Evolutionary conservation across 108 stramenopile species (phyloP).

Genomic region (Pelagomonas calceolata): DNA sequence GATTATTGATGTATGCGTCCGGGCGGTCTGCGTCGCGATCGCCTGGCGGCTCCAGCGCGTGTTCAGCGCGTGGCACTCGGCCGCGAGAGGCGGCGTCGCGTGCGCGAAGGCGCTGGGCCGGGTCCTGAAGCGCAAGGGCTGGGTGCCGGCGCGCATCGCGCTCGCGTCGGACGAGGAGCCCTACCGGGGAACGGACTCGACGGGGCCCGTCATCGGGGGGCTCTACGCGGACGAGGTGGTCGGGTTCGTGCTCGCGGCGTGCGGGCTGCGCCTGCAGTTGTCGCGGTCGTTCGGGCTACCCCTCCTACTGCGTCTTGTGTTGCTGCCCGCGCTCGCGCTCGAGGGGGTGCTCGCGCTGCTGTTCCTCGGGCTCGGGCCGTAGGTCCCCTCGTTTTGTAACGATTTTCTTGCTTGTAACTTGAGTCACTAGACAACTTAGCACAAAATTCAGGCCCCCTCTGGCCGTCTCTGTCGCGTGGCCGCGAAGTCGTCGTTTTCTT

Average conservation of each 20-base stretch:
- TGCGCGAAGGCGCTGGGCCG: not conserved
- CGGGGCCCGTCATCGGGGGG: not conserved
- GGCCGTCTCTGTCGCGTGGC: too few relatives aligned
- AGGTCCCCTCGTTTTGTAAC: too few relatives aligned
- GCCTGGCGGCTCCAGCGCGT: not conserved
- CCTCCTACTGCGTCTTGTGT: not conserved
- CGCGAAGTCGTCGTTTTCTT: too few relatives aligned
- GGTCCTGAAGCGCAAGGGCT: not conserved
- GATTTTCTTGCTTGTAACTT: too few relatives aligned
- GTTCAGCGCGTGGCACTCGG: not conserved
- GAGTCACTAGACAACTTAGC: too few relatives aligned
- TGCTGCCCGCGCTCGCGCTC: not conserved
- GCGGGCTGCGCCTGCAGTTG: not conserved
- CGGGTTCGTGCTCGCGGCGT: not conserved
- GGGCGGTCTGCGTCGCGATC: not conserved
- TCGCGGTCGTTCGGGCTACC: not conserved
- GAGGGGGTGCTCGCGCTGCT: not conserved
- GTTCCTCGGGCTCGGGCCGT: too few relatives aligned
- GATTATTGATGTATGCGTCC: not conserved
- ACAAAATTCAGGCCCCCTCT: too few relatives aligned
- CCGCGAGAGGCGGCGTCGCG: not conserved
- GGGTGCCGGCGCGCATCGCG: not conserved
- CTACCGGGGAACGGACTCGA: not conserved
- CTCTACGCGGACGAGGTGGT: not conserved
- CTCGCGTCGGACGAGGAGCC: not conserved